A percentile compares a stretch with the other conserved stretches of the same genome.
Evolutionary conservation across 345 rosid species (phyloP).

Genomic region (Camelina sativa): DNA sequence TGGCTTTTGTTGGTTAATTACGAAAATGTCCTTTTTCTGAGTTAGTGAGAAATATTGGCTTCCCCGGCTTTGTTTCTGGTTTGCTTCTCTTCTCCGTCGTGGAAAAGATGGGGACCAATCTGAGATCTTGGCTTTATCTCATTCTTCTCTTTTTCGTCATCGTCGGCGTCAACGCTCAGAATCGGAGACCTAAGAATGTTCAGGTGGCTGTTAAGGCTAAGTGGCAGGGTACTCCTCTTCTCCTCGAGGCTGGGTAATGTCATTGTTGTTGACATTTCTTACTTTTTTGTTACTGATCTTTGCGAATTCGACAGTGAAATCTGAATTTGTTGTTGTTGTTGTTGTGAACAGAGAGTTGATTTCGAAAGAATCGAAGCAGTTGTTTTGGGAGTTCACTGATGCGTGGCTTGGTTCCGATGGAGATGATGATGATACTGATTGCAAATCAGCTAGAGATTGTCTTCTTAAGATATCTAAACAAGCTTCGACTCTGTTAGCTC

Average conservation of each 20-base stretch:
- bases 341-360: slow-evolving; percentile 68
- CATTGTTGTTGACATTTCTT: slow-evolving; percentile 16
- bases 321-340: neutral
- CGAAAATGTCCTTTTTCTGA: slow-evolving; percentile 17
- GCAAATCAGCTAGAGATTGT: slow-evolving; percentile 81
- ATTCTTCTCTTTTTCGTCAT: slow-evolving; percentile 48
- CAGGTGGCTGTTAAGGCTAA: slow-evolving; percentile 86
- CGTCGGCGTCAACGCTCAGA: slow-evolving; percentile 56
- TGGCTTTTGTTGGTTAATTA: slow-evolving; percentile 21
- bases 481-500: slow-evolving; percentile 59
- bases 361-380: slow-evolving; percentile 78
- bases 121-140: slow-evolving; percentile 61
- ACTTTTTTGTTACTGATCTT: slow-evolving; percentile 18
- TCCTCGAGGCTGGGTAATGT: slow-evolving; percentile 90
- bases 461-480: slow-evolving; percentile 59
- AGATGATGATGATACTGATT: slow-evolving; percentile 55
- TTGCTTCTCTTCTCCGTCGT: slow-evolving; percentile 38
- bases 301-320: neutral
- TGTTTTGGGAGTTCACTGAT: slow-evolving; percentile 86
- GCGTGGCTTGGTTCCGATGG: slow-evolving; percentile 60
- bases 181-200: slow-evolving; percentile 80
- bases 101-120: slow-evolving; percentile 51
- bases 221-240: slow-evolving; percentile 95
- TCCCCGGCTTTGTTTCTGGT: slow-evolving; percentile 26
- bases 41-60: neutral